Percentiles rank a stretch among this genome's conserved stretches.
phyloP scores from a whole-genome alignment of 78 protist species.

The Chrysochromulina parva region DNA sequence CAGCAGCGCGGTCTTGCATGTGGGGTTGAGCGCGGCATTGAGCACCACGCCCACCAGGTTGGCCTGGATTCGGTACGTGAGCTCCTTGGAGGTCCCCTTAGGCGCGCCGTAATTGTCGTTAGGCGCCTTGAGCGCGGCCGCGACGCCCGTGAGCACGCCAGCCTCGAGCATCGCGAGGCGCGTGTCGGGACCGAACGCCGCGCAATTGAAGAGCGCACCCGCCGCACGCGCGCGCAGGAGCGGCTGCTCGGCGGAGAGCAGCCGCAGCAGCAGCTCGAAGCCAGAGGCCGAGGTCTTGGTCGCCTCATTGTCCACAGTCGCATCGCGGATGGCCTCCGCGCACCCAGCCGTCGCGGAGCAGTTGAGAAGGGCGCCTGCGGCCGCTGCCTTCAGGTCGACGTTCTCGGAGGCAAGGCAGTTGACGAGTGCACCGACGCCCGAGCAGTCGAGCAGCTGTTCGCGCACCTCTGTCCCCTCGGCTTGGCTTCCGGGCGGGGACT shows the following conservation, averaged over 20 bases:
- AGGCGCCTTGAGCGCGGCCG: not conserved
- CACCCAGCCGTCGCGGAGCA: not conserved
- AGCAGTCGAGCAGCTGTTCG: not conserved
- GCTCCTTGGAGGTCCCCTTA: too few relatives aligned
- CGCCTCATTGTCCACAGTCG: not conserved
- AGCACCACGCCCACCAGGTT: not conserved
- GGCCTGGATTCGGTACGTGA: too few relatives aligned
- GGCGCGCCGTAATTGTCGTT: too few relatives aligned
- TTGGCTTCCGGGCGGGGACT: too few relatives aligned
- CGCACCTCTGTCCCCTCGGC: not conserved
- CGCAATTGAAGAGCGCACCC: not conserved
- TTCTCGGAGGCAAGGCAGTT: not conserved
- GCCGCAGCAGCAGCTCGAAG: too few relatives aligned
- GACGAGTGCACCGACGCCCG: not conserved
- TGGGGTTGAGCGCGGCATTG: not conserved
- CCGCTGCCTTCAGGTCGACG: not conserved
- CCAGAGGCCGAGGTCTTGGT: too few relatives aligned
- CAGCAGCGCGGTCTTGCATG: not conserved
- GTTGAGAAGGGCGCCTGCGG: not conserved
- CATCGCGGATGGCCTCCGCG: conserved; percentile 14
- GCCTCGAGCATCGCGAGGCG: not conserved
- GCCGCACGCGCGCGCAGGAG: not conserved
- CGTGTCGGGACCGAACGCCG: not conserved
- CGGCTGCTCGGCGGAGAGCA: not conserved
- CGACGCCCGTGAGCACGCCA: not conserved